Base-by-base conservation (phyloP, 495 filamentous ascomycete species). In the Xylaria telfairii region DNA sequence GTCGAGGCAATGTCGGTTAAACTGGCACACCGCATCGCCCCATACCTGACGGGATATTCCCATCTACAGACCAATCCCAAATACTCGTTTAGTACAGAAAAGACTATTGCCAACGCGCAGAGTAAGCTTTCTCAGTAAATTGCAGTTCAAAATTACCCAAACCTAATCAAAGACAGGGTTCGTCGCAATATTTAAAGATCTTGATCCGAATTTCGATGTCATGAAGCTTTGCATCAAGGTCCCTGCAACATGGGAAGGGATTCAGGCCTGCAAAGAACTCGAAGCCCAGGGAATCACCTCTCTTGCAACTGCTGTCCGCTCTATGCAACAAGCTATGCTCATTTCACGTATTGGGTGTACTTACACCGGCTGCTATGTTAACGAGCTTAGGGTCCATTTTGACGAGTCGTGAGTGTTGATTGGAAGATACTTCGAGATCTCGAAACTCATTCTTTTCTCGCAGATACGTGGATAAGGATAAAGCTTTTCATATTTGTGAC, bases 61-160 rank as follows among this genome's bases (percentile, higher is more conserved):
- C 90, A 91, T 75, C 81, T 91, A 44, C 88, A 91, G 74, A 87
- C 85, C 0, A 91, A 92, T 70, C 89, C 90, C 0, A 84, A 84
- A 63, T 81, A 86, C 64, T 81, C 86, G 4, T 87, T 87, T 69
- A 83, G 84, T 8, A 84, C 81, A 3, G 75, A 84, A 24, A 86
- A 86, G 63, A 91, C 82, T 1, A 64, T 90, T 30, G 78, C 80
- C 4, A 88, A 90, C 72, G 88, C 87, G 12, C 78, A 82, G 57
- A 82, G 90, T 90, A 77, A 70, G 86, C 42, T 1, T 63, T 34
- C 32, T 28, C 47, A 7, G n/a, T 8, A 47, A 32, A 9, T 30
- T 30, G 21, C 24, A 47, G 1, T 21, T 47, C n/a, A 64, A 32
- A 41, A 12, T n/a, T 13, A 17, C 44, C 24, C 24, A 32, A 26